Percentiles rank a stretch among this genome's conserved stretches.
Evolutionary conservation across 768 basidiomycete species (phyloP).

Genomic region (Kockovaella imperatae): DNA sequence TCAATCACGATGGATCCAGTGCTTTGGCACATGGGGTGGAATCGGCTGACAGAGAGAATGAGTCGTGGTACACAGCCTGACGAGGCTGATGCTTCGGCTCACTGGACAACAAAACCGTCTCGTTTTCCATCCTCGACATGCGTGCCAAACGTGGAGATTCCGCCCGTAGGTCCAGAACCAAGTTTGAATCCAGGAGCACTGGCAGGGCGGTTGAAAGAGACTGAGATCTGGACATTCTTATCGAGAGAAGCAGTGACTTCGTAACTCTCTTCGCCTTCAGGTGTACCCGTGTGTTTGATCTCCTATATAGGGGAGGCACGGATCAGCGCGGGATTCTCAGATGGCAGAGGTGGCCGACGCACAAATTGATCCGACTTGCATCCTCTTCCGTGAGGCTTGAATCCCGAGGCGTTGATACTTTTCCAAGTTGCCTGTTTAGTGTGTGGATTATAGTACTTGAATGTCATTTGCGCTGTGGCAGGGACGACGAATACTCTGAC

Average conservation of each 20-base stretch:
- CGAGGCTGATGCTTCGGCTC: conserved; percentile 7
- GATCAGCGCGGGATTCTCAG: conserved; percentile 48
- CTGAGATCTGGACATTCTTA: conserved; percentile 67
- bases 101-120: conserved; percentile 63
- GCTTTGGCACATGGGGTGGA: conserved; percentile 68
- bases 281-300: conserved; percentile 45
- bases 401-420: conserved; percentile 58
- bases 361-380: conserved; percentile 42
- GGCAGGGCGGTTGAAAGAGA: conserved; percentile 64
- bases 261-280: conserved; percentile 62
- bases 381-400: conserved; percentile 29
- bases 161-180: conserved; percentile 78
- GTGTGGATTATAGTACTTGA: conserved; percentile 73
- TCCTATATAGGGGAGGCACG: conserved; percentile 20
- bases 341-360: conserved; percentile 52
- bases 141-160: conserved; percentile 48
- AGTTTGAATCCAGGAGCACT: conserved; percentile 80
- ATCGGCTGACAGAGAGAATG: conserved; percentile 49
- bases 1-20: conserved; percentile 62
- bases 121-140: conserved; percentile 28
- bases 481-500: conserved; percentile 69
- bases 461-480: conserved; percentile 88
- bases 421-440: conserved; percentile 73
- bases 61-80: neutral
- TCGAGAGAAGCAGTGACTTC: conserved; percentile 69